These are phyloP conservation scores for Rossbeevera mucosa DNA, from an alignment of 768 basidiomycete species.

Conservation along the genomic window DNA sequence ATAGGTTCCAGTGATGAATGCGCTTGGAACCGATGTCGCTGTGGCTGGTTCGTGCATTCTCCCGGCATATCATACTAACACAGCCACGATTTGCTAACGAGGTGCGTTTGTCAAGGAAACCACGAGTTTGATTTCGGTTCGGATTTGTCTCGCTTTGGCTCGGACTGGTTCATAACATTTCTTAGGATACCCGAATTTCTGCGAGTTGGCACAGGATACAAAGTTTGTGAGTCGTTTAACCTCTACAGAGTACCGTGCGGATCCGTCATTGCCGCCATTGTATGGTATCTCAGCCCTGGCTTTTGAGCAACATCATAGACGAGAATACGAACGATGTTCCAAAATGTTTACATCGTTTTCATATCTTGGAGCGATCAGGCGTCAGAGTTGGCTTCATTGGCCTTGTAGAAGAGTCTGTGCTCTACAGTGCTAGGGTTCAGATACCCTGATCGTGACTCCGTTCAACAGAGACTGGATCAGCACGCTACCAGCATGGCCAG, in stretches of 20 bases:
- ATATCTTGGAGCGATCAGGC: constrained; percentile 65
- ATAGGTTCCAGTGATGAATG: constrained; percentile 83
- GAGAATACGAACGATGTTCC: constrained; percentile 59
- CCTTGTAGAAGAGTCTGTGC: constrained; percentile 72
- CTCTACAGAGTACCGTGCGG: background rate
- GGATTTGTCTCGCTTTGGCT: constrained; percentile 6
- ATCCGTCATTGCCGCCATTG: background rate
- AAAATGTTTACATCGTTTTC: constrained; percentile 53
- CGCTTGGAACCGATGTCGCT: constrained; percentile 72
- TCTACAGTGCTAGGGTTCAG: background rate
- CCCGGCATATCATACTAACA: too few species aligned
- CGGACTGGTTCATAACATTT: background rate
- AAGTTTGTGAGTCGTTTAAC: constrained; percentile 59
- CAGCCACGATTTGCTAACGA: too few species aligned
- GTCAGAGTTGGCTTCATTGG: constrained; percentile 78
- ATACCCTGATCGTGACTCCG: background rate
- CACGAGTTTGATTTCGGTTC: constrained; percentile 90
- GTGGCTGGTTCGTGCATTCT: constrained; percentile 58
- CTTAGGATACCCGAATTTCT: constrained; percentile 59
- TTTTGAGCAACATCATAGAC: constrained; percentile 84
- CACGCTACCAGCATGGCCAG: constrained; percentile 84
- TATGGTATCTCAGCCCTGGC: constrained; percentile 61
- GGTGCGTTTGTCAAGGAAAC: constrained; percentile 47
- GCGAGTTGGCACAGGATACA: constrained; percentile 65
- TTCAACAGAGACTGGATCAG: constrained; percentile 76